A percentile compares a stretch with the other conserved stretches of the same genome.
These are phyloP conservation scores for Colletotrichum brevisporum DNA, from an alignment of 2,329 filamentous ascomycete genomes.

Conservation along the genomic window DNA sequence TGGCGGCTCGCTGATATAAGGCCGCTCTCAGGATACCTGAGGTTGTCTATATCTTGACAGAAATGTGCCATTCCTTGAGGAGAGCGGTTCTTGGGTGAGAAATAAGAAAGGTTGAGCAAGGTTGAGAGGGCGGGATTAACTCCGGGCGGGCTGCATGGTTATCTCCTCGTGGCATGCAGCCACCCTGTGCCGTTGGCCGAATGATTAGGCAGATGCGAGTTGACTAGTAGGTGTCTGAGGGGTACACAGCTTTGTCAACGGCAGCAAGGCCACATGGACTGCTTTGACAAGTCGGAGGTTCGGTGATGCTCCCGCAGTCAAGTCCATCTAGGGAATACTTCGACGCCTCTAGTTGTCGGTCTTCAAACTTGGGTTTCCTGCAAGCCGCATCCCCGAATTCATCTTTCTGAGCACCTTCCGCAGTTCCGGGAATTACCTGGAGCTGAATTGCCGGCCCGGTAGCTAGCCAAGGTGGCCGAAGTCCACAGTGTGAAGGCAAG, in stretches of 20 bases:
- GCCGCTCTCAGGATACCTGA: background rate
- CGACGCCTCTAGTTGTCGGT: background rate
- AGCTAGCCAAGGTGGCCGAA: conserved; percentile 3
- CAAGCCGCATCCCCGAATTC: background rate
- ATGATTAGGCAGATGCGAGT: background rate
- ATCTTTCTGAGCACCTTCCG: conserved; percentile 7
- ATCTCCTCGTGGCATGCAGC: background rate
- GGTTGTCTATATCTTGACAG: background rate
- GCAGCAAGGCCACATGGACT: background rate
- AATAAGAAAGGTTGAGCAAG: background rate
- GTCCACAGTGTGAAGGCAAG: conserved; percentile 1
- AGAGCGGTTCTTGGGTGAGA: background rate
- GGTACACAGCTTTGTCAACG: too few relatives aligned
- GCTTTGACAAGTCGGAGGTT: background rate
- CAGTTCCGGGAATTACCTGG: conserved; percentile 21
- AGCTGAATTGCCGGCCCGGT: conserved; percentile 7
- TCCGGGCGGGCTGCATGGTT: background rate
- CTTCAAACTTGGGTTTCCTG: too few relatives aligned
- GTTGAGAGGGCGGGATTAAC: conserved; percentile 2
- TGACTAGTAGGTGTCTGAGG: background rate
- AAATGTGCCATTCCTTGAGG: too few relatives aligned
- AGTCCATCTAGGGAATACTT: background rate
- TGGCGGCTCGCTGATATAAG: background rate
- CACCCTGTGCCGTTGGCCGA: background rate
- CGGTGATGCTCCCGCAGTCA: background rate